A percentile compares a stretch with the other conserved stretches of the same genome.
phyloP scores from a whole-genome alignment of 768 basidiomycete genomes.

The Pleurotus giganteus region DNA sequence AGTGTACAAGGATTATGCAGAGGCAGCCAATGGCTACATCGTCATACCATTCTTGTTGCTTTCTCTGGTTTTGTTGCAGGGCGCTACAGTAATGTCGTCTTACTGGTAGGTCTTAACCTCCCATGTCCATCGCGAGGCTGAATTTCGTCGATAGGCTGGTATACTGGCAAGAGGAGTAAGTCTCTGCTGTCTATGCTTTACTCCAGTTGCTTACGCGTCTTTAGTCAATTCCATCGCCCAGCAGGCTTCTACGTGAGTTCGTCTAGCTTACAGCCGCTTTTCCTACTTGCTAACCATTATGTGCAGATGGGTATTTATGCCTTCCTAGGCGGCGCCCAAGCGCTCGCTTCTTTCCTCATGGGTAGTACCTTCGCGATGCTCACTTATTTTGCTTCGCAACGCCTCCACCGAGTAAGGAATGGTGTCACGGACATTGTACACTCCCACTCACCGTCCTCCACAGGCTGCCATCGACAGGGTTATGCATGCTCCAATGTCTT shows the following conservation, averaged over 20 bases:
- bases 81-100: constrained; percentile 63
- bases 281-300: not conserved
- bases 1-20: constrained; percentile 62
- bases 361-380: constrained; percentile 14
- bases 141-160: constrained; percentile 53
- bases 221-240: constrained; percentile 52
- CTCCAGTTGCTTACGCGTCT: constrained; percentile 12
- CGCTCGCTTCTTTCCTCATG: constrained; percentile 12
- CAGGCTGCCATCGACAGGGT: constrained; percentile 65
- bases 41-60: constrained; percentile 65
- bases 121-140: not conserved
- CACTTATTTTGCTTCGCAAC: constrained; percentile 11
- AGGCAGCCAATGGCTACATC: constrained; percentile 64
- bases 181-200: constrained; percentile 6
- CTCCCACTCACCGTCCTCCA: not conserved
- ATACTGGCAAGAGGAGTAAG: constrained; percentile 76
- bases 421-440: not conserved
- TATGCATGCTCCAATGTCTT: constrained; percentile 85
- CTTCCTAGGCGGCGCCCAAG: constrained; percentile 12
- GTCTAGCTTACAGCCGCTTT: not conserved
- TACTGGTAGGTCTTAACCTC: constrained; percentile 58
- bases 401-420: not conserved
- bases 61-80: constrained; percentile 66
- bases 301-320: constrained; percentile 16
- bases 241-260: constrained; percentile 69